These are phyloP conservation scores for Poronia punctata DNA, from an alignment of 495 filamentous ascomycete genomes.

Conservation along the genomic window DNA sequence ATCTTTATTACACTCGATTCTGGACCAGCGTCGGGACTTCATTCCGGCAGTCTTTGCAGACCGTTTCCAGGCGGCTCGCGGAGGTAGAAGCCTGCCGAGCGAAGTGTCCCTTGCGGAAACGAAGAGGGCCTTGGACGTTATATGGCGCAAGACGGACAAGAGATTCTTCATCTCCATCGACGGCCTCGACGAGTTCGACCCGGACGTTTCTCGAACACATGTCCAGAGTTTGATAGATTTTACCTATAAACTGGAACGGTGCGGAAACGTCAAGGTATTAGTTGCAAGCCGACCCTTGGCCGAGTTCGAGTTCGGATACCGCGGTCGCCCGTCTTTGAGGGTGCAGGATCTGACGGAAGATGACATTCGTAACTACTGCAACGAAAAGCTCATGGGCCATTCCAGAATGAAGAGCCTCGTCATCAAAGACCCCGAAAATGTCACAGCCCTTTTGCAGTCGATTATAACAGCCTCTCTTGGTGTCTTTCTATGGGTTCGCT, in stretches of 20 bases:
- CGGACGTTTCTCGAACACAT: background rate
- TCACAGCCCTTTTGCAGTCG: constrained; percentile 10
- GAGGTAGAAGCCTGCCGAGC: background rate
- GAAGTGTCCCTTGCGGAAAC: background rate
- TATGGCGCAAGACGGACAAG: background rate
- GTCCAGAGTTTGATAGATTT: background rate
- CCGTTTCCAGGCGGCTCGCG: background rate
- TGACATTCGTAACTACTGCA: constrained; percentile 4
- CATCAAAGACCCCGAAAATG: background rate
- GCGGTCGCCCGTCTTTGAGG: background rate
- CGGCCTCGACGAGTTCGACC: constrained; percentile 10
- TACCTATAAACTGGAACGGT: background rate
- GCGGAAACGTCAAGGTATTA: constrained; percentile 4
- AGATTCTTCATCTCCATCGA: constrained; percentile 7
- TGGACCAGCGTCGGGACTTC: constrained; percentile 1
- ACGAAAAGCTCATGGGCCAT: background rate
- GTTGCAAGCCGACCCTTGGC: constrained; percentile 3
- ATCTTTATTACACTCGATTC: constrained; percentile 18
- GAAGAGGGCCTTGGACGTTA: background rate
- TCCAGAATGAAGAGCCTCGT: background rate
- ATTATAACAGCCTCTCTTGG: constrained; percentile 27
- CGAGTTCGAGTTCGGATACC: background rate
- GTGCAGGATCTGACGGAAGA: constrained; percentile 2
- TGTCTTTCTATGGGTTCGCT: constrained; percentile 37
- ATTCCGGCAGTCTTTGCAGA: background rate